These are phyloP conservation scores for Soucietia sequanensis DNA, from an alignment of 805 yeast genomes.

Conservation along the genomic window DNA sequence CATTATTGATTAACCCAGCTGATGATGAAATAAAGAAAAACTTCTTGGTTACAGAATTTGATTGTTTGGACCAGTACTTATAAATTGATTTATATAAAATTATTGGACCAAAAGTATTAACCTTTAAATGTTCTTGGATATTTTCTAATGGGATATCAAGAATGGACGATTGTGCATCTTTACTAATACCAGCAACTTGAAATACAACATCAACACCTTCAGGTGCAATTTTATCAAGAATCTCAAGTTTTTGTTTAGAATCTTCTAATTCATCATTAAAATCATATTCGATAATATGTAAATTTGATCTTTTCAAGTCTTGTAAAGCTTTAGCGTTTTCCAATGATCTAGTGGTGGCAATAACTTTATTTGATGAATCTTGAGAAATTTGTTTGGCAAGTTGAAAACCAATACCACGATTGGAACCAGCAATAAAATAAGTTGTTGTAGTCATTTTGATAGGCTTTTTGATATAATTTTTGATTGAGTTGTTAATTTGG, in stretches of 20 bases:
- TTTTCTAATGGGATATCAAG: conserved; percentile 15
- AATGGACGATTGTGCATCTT: conserved; percentile 11
- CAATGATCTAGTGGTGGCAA: conserved; percentile 12
- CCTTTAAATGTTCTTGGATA: conserved; percentile 11
- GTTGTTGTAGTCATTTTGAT: conserved; percentile 6
- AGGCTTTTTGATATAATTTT: too few species aligned
- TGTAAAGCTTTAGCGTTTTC: background rate
- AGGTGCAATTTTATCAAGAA: background rate
- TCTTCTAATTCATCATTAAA: background rate
- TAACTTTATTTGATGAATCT: conserved; percentile 15
- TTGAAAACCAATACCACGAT: conserved; percentile 40
- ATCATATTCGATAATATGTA: background rate
- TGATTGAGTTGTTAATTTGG: too few species aligned
- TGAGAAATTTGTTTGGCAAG: conserved; percentile 22
- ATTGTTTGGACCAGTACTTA: conserved; percentile 20
- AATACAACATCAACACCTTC: conserved; percentile 21
- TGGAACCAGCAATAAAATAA: conserved; percentile 42
- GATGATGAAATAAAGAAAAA: conserved; percentile 22
- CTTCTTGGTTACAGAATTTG: conserved; percentile 13
- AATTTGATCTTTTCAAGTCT: background rate
- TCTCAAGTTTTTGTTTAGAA: background rate
- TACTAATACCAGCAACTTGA: conserved; percentile 21
- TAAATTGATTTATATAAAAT: conserved; percentile 21
- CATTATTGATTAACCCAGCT: conserved; percentile 20
- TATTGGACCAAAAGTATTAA: conserved; percentile 8